phyloP scores from a whole-genome alignment of 305 asterid genomes.

The Nicotiana rustica region DNA sequence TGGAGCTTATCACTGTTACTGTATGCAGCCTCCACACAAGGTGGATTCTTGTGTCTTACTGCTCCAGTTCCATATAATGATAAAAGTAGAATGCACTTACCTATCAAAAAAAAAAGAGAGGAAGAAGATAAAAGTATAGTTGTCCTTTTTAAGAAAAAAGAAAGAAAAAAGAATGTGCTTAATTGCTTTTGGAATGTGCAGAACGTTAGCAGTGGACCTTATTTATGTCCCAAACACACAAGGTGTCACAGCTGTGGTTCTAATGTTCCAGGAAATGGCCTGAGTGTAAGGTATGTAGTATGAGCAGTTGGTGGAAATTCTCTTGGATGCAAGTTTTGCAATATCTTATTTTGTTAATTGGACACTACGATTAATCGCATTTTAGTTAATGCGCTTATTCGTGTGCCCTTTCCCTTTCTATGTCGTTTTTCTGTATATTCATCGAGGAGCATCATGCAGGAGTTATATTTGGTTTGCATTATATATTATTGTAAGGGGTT shows the following conservation, averaged over 20 bases:
- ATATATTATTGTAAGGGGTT: constrained; percentile 23
- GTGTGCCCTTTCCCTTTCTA: not conserved
- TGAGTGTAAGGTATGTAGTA: constrained; percentile 79
- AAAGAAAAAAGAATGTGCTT: not conserved
- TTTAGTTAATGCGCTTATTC: not conserved
- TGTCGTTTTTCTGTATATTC: not conserved
- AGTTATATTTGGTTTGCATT: constrained; percentile 4
- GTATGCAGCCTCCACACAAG: constrained; percentile 88
- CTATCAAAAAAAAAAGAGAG: no score
- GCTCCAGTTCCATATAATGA: constrained; percentile 14
- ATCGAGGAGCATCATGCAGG: not conserved
- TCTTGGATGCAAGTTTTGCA: constrained; percentile 22
- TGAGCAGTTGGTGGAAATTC: constrained; percentile 22
- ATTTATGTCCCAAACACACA: constrained; percentile 94
- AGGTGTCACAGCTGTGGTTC: constrained; percentile 96
- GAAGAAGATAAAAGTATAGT: no score
- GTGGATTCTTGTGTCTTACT: constrained; percentile 42
- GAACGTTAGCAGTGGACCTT: constrained; percentile 96
- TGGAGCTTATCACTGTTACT: constrained; percentile 92
- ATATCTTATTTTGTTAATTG: not conserved
- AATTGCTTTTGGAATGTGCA: constrained; percentile 51
- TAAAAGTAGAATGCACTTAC: not conserved
- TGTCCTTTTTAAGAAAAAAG: no score
- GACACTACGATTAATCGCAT: not conserved
- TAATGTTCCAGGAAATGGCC: constrained; percentile 95